phyloP scores from a whole-genome alignment of 495 filamentous ascomycete species.

The Melanomma pulvis-pyrius region DNA sequence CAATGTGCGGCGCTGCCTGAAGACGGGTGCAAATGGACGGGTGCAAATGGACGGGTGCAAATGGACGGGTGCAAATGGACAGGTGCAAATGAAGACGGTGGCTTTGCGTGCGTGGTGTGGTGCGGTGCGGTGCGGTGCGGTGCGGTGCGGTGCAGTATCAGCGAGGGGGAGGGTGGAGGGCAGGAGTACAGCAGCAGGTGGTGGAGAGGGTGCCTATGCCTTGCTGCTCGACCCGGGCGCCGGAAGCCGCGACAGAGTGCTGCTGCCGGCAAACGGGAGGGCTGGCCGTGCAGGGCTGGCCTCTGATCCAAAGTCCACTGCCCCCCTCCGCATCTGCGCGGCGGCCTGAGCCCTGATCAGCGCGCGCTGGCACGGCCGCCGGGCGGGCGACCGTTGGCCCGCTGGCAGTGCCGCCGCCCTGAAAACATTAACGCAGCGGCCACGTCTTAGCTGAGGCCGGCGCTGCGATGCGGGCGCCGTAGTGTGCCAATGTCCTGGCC shows the following conservation, averaged over 20 bases:
- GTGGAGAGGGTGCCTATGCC: background rate
- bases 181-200: too few species aligned
- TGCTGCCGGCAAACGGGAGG: slow-evolving; percentile 31
- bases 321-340: background rate
- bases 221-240: slow-evolving; percentile 11
- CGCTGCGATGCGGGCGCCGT: too few species aligned
- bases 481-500: background rate
- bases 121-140: too few species aligned
- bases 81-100: background rate
- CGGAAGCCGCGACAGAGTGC: slow-evolving; percentile 7
- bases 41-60: background rate
- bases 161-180: too few species aligned
- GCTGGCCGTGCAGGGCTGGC: slow-evolving; percentile 23
- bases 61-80: background rate
- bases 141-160: too few species aligned
- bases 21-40: slow-evolving; percentile 25
- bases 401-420: background rate
- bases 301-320: background rate
- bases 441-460: background rate
- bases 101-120: too few species aligned
- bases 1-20: slow-evolving; percentile 21
- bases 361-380: slow-evolving; percentile 7
- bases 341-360: background rate
- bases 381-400: background rate
- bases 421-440: background rate